phyloP scores from a whole-genome alignment of 2,329 filamentous ascomycete genomes.

The Phoma sp. region DNA sequence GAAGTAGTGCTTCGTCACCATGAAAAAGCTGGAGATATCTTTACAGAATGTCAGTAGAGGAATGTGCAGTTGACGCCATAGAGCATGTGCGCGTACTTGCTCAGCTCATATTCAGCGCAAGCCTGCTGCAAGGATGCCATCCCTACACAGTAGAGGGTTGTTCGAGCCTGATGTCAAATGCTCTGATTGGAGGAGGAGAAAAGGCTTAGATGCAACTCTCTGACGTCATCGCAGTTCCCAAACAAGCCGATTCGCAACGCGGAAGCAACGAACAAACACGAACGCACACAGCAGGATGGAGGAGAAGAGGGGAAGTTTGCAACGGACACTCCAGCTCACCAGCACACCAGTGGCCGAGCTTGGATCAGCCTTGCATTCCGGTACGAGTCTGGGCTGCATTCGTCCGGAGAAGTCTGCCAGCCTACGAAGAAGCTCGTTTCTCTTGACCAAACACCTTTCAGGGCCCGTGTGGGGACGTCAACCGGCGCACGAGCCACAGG shows the following conservation, averaged over 20 bases:
- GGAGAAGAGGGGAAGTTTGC: background rate
- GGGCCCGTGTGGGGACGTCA: too few relatives aligned
- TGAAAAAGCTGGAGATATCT: slow-evolving; percentile 7
- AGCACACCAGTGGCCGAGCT: background rate
- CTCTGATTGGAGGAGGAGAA: background rate
- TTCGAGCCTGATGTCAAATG: background rate
- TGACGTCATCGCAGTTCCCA: background rate
- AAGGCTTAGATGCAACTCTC: background rate
- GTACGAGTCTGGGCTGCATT: background rate
- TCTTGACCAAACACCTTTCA: too few relatives aligned
- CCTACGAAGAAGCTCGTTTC: too few relatives aligned
- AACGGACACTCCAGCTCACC: background rate
- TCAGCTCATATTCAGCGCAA: slow-evolving; percentile 6
- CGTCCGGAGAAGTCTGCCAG: background rate
- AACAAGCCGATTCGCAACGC: background rate
- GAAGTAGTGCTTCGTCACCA: background rate
- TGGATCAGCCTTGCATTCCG: background rate
- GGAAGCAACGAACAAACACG: background rate
- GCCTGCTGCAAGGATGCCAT: background rate
- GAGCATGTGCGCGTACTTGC: background rate
- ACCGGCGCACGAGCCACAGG: too few relatives aligned
- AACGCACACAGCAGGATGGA: background rate
- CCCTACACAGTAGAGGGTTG: too few relatives aligned
- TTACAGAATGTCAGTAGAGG: background rate
- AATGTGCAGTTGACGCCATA: too few relatives aligned